Conservation (phyloP, 2,329 filamentous ascomycete genomes). For the Penicillium crustosum region DNA sequence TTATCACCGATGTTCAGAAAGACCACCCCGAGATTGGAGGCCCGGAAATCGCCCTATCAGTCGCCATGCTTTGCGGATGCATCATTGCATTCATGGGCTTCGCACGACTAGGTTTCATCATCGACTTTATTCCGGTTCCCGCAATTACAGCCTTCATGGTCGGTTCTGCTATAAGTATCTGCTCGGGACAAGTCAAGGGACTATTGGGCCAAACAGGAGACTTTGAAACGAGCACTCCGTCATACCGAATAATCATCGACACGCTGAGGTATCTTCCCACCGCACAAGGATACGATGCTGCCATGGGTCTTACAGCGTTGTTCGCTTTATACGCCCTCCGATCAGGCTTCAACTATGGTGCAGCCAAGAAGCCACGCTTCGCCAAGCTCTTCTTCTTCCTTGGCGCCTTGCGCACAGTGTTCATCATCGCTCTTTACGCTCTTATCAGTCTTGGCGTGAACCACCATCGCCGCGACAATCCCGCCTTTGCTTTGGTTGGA, state of each 20-base stretch:
- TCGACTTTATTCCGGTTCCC: constrained; percentile 12
- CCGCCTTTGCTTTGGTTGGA: constrained; percentile 71
- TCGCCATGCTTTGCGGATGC: constrained; percentile 71
- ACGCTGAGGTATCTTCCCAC: constrained; percentile 67
- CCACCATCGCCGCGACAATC: constrained; percentile 59
- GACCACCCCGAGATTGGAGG: constrained; percentile 54
- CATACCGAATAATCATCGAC: constrained; percentile 79
- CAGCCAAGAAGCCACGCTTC: constrained; percentile 64
- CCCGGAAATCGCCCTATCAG: constrained; percentile 69
- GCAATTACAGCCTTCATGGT: constrained; percentile 14
- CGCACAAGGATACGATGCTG: constrained; percentile 66
- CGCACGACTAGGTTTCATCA: constrained; percentile 62
- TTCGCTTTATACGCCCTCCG: constrained; percentile 72
- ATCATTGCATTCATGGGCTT: constrained; percentile 76
- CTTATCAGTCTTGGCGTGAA: constrained; percentile 83
- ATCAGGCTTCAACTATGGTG: constrained; percentile 59
- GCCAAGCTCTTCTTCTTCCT: constrained; percentile 80
- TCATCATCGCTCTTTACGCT: constrained; percentile 88
- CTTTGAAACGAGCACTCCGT: constrained; percentile 70
- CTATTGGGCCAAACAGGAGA: constrained; percentile 53
- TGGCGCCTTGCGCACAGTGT: constrained; percentile 79
- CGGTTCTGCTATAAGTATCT: constrained; percentile 10
- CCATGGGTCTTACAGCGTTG: constrained; percentile 79
- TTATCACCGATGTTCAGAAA: constrained; percentile 63
- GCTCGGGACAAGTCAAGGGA: constrained; percentile 8